These are phyloP conservation scores for Fragilaria radians DNA, from an alignment of 108 stramenopile genomes.

Conservation along the genomic window DNA sequence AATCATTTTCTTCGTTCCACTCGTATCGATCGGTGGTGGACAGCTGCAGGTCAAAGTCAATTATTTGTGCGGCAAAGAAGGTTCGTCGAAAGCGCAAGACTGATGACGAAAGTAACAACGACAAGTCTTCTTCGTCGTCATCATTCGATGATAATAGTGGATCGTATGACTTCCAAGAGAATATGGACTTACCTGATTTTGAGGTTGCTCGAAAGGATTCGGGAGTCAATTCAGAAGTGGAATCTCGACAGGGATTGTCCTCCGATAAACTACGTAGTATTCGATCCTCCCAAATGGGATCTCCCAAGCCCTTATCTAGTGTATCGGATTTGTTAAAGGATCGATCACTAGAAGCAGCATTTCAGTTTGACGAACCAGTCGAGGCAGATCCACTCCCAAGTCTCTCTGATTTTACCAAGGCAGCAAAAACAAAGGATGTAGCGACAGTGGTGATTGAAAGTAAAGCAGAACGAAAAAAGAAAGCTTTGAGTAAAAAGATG, in stretches of 20 bases:
- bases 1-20: no score
- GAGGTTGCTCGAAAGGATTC: constrained; percentile 43
- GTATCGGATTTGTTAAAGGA: constrained; percentile 38
- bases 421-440: constrained; percentile 5
- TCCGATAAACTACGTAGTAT: constrained; percentile 8
- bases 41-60: no score
- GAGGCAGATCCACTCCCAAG: constrained; percentile 46
- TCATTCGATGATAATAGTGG: constrained; percentile 1
- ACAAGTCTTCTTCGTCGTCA: neutral
- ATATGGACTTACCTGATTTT: constrained; percentile 80
- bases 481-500: constrained; percentile 42
- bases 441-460: constrained; percentile 9
- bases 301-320: constrained; percentile 15
- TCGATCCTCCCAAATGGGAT: constrained; percentile 26
- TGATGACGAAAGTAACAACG: neutral
- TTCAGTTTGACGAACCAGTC: constrained; percentile 36
- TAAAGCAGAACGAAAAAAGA: constrained; percentile 47
- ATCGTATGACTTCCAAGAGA: no score
- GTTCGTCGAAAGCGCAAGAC: neutral
- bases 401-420: constrained; percentile 32
- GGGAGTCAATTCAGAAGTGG: constrained; percentile 19
- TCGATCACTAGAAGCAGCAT: constrained; percentile 41
- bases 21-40: no score
- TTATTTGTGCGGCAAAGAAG: neutral
- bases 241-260: neutral